These are phyloP conservation scores for Trichocladium uniseriatum DNA, from an alignment of 495 filamentous ascomycete genomes.

Conservation along the genomic window DNA sequence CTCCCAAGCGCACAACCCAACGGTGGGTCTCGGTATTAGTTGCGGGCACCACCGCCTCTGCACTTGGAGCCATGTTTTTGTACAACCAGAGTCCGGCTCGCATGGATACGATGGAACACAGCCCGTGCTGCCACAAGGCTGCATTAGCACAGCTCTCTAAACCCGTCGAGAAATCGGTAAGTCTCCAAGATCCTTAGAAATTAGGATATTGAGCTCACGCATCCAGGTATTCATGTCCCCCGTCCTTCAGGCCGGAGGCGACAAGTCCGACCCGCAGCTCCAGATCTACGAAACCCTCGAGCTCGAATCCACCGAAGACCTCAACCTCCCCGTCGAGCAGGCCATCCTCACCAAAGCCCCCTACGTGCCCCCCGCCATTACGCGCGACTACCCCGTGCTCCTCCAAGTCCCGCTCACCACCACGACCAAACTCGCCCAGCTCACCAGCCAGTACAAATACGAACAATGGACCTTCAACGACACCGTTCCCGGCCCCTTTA, in stretches of 20 bases:
- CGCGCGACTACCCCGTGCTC: conserved; percentile 2
- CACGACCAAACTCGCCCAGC: not conserved
- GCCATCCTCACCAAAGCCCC: conserved; percentile 4
- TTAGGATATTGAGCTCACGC: not conserved
- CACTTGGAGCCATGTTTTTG: not conserved
- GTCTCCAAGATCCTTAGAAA: not conserved
- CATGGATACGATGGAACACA: not conserved
- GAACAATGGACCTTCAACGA: conserved; percentile 9
- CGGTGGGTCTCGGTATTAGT: not conserved
- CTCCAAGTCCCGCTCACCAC: not conserved
- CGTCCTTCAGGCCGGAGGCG: not conserved
- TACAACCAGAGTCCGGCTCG: not conserved
- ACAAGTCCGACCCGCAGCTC: not conserved
- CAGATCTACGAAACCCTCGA: conserved; percentile 1
- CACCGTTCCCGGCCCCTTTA: conserved; percentile 6
- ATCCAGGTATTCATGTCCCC: not conserved
- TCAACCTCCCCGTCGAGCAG: not conserved
- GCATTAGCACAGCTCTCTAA: no score
- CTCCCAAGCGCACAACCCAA: not conserved
- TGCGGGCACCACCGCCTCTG: not conserved
- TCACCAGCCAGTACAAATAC: conserved; percentile 7
- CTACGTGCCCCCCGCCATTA: conserved; percentile 1
- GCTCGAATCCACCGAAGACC: not conserved
- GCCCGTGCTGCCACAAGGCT: not conserved
- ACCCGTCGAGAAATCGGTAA: not conserved